Evolutionary conservation across 2,329 filamentous ascomycete species (phyloP), one percentile per base, ranked within the genome.

Genomic region (Pyricularia sp.): DNA sequence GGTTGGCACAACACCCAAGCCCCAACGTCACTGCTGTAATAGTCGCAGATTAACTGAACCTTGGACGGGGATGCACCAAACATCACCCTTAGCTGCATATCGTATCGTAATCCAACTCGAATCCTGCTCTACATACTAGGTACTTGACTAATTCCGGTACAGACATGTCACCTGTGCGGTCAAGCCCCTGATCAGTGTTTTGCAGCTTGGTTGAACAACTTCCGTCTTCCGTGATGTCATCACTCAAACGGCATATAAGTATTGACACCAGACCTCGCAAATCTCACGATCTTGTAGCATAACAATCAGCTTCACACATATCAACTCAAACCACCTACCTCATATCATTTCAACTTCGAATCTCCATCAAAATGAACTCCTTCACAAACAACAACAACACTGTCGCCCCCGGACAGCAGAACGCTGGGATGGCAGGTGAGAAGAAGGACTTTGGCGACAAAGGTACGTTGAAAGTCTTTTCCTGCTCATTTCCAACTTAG

Each of bases 401-500:
- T 17, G 55, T 28, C 25, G 28, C 36, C 42, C 30, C 65, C n/a
- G 36, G 36, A 28, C 66, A 64, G 31, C n/a, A 20, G 17, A 36
- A 36, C 33, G 58, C 67, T 55, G 68, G 30, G 7, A 68, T 33
- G 12, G 68, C 23, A 7, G 68, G 64, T 25, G 30, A 72, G 64
- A 68, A 69, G 64, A 30, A 72, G 59, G 73, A 74, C 71, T 73
- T 73, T 66, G 73, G 72, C 64, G 74, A 75, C 70, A 75, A 75
- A 71, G 73, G 66, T 68, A 23, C 42, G 66, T 31, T n/a, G 11
- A 17, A 17, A 28, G 9, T 7, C 26, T 6, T n/a, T 33, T 33
- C 6, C 59, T 28, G 31, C 9, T 28, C 6, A 7, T 26, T 11
- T 33, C 7, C n/a, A 33, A 2, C 25, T 26, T 4, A 58, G 26